Base-by-base conservation (phyloP, 352 stramenopile species). In the Globisporangium echinulatum region DNA sequence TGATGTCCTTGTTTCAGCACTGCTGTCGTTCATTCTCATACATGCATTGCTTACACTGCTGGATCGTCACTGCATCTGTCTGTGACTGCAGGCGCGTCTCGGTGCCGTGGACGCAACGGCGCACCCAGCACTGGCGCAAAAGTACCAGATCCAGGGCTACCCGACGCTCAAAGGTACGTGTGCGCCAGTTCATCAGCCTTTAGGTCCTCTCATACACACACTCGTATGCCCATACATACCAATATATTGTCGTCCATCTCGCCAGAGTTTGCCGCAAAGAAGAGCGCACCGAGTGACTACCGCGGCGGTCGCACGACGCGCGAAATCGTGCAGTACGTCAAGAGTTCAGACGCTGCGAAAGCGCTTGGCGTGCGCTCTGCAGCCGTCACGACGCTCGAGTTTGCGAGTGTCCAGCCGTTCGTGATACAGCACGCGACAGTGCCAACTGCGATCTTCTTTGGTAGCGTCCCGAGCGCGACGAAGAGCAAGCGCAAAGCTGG, bases 271-370 rank as follows among this genome's bases (percentile, higher is more conserved):
- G 83, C 79, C 9, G 71, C 73, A 43, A 90, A 90, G 63, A 92
- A 92, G 74, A 90, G 86, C 62, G 85, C 84, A 46, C 83, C 83
- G 37, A 69, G 61, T 37, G 83, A 90, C 56, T 92, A 90, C 67
- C 77, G 77, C 25, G 80, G 80, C 13, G 81, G 81, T 17, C 83
- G 83, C 55, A 78, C 77, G 4, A 63, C 68, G 47, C 68, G 63
- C 42, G 83, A 89, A 7, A 89, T 92, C 56, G 68, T 92, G 8
- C 65, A 85, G 60, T 88, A 91, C 54, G 77, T 90, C 8, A 85
- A 79, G 61, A 87, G 67, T 58, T 90, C 79, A 10, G 72, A 73
- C 0, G 76, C 87, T 15, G 79, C 81, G 3, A 85, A 90, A 69
- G 85, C 85, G 25, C 69, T 91, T 2, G 81, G 79, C 4, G 79